These are phyloP conservation scores for Russula virescens DNA, from an alignment of 768 basidiomycete genomes.

Conservation along the genomic window DNA sequence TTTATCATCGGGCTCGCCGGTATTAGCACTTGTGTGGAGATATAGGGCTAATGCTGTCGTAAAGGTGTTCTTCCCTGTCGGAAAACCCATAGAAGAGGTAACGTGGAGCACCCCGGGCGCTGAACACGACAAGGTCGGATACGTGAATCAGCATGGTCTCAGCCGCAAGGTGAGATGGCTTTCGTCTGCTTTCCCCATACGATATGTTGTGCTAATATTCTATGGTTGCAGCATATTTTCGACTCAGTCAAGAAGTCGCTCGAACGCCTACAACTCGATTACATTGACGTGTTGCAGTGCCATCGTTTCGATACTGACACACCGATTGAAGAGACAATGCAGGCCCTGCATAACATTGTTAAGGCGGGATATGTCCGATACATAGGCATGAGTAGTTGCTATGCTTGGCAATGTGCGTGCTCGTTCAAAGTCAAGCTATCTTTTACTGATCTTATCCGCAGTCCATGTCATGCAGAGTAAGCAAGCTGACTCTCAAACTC, in stretches of 20 bases:
- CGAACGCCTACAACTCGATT: slow-evolving; percentile 68
- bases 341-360: slow-evolving; percentile 38
- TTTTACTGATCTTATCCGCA: slow-evolving; percentile 14
- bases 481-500: not conserved
- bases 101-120: not conserved
- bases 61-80: slow-evolving; percentile 7
- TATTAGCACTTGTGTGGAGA: not conserved
- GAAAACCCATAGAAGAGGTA: not conserved
- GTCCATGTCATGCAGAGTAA: slow-evolving; percentile 24
- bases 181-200: not conserved
- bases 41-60: not conserved
- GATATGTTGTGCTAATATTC: not conserved
- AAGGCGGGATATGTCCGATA: slow-evolving; percentile 36
- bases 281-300: slow-evolving; percentile 69
- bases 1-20: not conserved
- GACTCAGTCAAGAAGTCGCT: slow-evolving; percentile 57
- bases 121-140: slow-evolving; percentile 28
- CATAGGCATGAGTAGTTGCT: slow-evolving; percentile 31
- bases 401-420: slow-evolving; percentile 29
- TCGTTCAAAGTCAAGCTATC: not conserved
- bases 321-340: slow-evolving; percentile 30
- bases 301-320: slow-evolving; percentile 35
- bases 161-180: slow-evolving; percentile 32
- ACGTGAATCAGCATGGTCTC: slow-evolving; percentile 35
- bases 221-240: slow-evolving; percentile 58